Conservation (phyloP, 2,329 filamentous ascomycete species). For the Aureobasidium sp. region DNA sequence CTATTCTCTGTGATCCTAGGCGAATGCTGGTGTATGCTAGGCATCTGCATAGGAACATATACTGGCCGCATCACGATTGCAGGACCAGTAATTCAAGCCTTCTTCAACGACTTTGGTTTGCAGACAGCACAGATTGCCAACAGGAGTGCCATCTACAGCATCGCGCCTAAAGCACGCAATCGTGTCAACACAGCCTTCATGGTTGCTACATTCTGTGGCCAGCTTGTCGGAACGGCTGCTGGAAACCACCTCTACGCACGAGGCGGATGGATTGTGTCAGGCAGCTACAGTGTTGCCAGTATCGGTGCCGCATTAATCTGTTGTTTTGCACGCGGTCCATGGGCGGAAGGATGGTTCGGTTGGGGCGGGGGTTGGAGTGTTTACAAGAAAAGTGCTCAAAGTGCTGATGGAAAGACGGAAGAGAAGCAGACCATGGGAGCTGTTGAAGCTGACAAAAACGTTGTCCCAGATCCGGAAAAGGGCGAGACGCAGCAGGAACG, state of each 20-base stretch:
- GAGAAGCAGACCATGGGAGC: conserved; percentile 7
- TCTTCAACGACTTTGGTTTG: conserved; percentile 62
- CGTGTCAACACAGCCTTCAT: conserved; percentile 78
- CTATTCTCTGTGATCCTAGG: conserved; percentile 61
- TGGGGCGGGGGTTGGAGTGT: conserved; percentile 53
- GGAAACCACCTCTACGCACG: conserved; percentile 50
- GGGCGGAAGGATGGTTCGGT: conserved; percentile 52
- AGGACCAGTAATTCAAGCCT: conserved; percentile 65
- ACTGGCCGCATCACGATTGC: conserved; percentile 59
- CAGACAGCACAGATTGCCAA: conserved; percentile 72
- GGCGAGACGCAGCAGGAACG: conserved; percentile 17
- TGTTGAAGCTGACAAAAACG: background rate
- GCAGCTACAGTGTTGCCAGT: conserved; percentile 51
- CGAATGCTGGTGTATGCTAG: conserved; percentile 50
- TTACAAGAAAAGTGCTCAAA: conserved; percentile 34
- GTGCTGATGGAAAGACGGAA: conserved; percentile 34
- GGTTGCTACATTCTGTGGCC: conserved; percentile 66
- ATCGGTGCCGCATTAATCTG: conserved; percentile 43
- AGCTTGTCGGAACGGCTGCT: conserved; percentile 57
- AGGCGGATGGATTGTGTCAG: conserved; percentile 51
- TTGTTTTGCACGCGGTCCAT: conserved; percentile 44
- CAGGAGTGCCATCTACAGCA: conserved; percentile 59
- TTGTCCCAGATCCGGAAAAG: background rate
- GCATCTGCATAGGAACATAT: conserved; percentile 62
- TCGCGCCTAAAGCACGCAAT: conserved; percentile 65